A percentile compares a stretch with the other conserved stretches of the same genome.
Conservation (phyloP, 1,284 basidiomycete species). For the Ustilago lituana region DNA sequence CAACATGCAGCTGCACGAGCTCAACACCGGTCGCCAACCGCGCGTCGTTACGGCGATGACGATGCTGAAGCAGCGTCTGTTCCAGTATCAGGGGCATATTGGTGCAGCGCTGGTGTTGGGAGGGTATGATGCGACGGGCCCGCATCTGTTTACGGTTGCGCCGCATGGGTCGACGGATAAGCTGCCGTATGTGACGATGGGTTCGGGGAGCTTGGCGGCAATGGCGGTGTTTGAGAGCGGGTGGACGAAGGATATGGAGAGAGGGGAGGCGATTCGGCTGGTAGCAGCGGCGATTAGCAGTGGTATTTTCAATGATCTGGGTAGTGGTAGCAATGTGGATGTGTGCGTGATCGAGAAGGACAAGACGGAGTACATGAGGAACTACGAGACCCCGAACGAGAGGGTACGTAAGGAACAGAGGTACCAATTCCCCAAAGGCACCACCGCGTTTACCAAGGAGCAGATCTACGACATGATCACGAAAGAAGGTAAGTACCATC, state of each 20-base stretch:
- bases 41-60: slow-evolving; percentile 97
- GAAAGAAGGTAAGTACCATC: slow-evolving; percentile 72
- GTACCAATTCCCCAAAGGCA: slow-evolving; percentile 76
- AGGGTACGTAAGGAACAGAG: slow-evolving; percentile 62
- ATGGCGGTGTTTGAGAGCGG: slow-evolving; percentile 96
- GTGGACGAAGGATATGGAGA: slow-evolving; percentile 87
- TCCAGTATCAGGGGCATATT: slow-evolving; percentile 89
- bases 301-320: slow-evolving; percentile 99
- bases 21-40: slow-evolving; percentile 68
- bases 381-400: slow-evolving; percentile 64
- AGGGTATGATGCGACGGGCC: slow-evolving; percentile 89
- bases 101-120: slow-evolving; percentile 97
- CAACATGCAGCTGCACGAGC: slow-evolving; percentile 66
- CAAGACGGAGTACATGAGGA: slow-evolving; percentile 62
- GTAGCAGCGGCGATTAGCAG: slow-evolving; percentile 88
- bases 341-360: slow-evolving; percentile 81
- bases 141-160: slow-evolving; percentile 94
- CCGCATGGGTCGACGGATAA: slow-evolving; percentile 99
- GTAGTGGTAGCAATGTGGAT: slow-evolving; percentile 96
- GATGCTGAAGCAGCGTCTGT: slow-evolving; percentile 90
- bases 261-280: slow-evolving; percentile 81
- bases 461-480: slow-evolving; percentile 62
- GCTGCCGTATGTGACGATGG: slow-evolving; percentile 98
- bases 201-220: slow-evolving; percentile 91
- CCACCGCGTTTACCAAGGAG: slow-evolving; percentile 72